These are phyloP conservation scores for Clonostachys rhizophaga DNA, from an alignment of 2,329 filamentous ascomycete species.

Conservation along the genomic window DNA sequence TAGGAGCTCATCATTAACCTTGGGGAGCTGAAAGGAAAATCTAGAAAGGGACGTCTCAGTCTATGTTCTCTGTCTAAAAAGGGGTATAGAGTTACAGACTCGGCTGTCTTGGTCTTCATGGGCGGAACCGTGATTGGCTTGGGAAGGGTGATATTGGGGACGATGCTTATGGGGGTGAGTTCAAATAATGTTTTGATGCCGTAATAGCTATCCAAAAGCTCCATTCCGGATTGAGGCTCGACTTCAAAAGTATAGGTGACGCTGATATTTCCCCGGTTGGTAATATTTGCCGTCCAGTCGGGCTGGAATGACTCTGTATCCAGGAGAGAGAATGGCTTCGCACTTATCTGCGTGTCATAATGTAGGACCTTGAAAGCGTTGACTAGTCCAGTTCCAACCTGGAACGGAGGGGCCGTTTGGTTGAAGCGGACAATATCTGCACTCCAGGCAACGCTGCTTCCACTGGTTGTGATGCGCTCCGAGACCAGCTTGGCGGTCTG, in stretches of 20 bases:
- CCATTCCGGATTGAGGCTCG: constrained; percentile 32
- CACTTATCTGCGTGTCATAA: constrained; percentile 24
- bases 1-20: constrained; percentile 23
- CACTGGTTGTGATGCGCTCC: constrained; percentile 26
- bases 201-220: constrained; percentile 19
- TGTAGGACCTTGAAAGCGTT: constrained; percentile 36
- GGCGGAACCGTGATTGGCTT: constrained; percentile 15
- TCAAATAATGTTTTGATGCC: constrained; percentile 18
- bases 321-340: constrained; percentile 39
- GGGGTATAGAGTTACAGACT: constrained; percentile 9
- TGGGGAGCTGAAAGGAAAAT: constrained; percentile 18
- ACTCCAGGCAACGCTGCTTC: constrained; percentile 20
- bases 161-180: constrained; percentile 17
- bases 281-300: constrained; percentile 28
- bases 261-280: constrained; percentile 32
- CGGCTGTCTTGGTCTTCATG: constrained; percentile 16
- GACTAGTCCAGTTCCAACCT: constrained; percentile 40
- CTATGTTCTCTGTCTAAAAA: neutral
- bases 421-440: constrained; percentile 10
- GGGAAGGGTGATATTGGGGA: constrained; percentile 20
- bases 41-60: constrained; percentile 7
- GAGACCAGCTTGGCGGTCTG: constrained; percentile 21
- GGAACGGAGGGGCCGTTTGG: constrained; percentile 25
- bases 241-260: constrained; percentile 33
- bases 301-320: constrained; percentile 38